Evolutionary conservation across 176 grass and related monocot genomes (phyloP).

Genomic region (Echinochloa phyllopogon): DNA sequence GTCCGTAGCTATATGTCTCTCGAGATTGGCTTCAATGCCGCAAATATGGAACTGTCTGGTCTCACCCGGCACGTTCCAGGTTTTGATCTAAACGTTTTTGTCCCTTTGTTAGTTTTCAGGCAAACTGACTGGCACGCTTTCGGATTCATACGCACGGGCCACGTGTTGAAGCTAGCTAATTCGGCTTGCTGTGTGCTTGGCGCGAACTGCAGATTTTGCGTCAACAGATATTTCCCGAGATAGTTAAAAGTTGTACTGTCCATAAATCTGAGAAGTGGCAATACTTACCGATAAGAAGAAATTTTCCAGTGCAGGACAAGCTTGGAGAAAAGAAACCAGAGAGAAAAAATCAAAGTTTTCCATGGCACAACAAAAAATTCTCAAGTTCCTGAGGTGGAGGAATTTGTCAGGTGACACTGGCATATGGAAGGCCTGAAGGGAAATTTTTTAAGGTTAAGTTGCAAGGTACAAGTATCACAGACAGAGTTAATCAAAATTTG

Average conservation of each 20-base stretch:
- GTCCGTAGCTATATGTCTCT: too few species aligned
- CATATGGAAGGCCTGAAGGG: background rate
- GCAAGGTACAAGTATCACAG: background rate
- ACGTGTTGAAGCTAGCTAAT: too few species aligned
- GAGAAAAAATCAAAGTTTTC: conserved; percentile 17
- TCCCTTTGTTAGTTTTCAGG: too few species aligned
- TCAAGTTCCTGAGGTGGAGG: background rate
- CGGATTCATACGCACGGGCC: too few species aligned
- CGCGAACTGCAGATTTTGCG: too few species aligned
- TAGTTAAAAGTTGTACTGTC: background rate
- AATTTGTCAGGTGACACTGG: background rate
- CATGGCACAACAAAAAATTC: background rate
- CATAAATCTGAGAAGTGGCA: too few species aligned
- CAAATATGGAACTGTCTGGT: too few species aligned
- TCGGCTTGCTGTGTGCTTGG: too few species aligned
- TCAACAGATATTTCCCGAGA: background rate
- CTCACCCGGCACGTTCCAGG: too few species aligned
- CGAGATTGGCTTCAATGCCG: too few species aligned
- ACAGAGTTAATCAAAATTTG: background rate
- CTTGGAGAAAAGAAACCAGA: conserved; percentile 35
- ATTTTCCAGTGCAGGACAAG: conserved; percentile 21
- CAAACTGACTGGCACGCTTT: too few species aligned
- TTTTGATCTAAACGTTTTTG: too few species aligned
- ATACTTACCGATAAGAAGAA: conserved; percentile 34
- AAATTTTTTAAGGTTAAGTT: background rate